Conservation (phyloP, 805 yeast species). For the Candida golubevii region DNA sequence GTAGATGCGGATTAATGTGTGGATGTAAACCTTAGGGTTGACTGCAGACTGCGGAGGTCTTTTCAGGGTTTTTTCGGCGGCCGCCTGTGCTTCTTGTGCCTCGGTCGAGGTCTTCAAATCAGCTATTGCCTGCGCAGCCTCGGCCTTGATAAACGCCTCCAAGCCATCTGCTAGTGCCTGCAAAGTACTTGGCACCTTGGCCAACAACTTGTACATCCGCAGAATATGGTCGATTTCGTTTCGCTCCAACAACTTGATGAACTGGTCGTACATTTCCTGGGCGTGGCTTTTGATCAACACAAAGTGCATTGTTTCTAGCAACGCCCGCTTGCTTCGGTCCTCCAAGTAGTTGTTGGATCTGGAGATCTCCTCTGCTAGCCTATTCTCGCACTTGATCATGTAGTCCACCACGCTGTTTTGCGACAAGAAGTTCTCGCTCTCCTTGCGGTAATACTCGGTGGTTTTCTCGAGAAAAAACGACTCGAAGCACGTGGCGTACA, state of each 20-base stretch:
- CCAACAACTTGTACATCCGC: constrained; percentile 70
- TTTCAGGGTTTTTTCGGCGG: constrained; percentile 16
- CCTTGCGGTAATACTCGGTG: constrained; percentile 60
- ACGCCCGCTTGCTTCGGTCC: constrained; percentile 73
- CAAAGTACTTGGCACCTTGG: constrained; percentile 74
- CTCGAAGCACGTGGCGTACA: constrained; percentile 80
- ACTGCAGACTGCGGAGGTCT: constrained; percentile 28
- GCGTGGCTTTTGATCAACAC: constrained; percentile 79
- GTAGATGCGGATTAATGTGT: constrained; percentile 69
- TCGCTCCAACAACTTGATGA: constrained; percentile 68
- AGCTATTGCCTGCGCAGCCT: constrained; percentile 48
- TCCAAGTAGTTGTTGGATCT: constrained; percentile 78
- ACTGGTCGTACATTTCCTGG: constrained; percentile 69
- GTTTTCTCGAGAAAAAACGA: constrained; percentile 68
- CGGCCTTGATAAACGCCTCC: constrained; percentile 61
- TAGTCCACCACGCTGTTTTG: constrained; percentile 86
- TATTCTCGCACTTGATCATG: constrained; percentile 76
- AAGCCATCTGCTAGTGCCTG: constrained; percentile 72
- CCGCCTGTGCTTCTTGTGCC: constrained; percentile 16
- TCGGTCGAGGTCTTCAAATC: constrained; percentile 41
- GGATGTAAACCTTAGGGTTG: constrained; percentile 77
- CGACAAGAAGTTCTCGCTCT: constrained; percentile 60
- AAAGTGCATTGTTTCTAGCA: constrained; percentile 70
- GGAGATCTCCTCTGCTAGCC: constrained; percentile 79
- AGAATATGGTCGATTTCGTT: constrained; percentile 68